Percentiles rank a stretch among this genome's conserved stretches.
Conservation (phyloP, 1,284 basidiomycete genomes). For the Moniliophthora roreri region DNA sequence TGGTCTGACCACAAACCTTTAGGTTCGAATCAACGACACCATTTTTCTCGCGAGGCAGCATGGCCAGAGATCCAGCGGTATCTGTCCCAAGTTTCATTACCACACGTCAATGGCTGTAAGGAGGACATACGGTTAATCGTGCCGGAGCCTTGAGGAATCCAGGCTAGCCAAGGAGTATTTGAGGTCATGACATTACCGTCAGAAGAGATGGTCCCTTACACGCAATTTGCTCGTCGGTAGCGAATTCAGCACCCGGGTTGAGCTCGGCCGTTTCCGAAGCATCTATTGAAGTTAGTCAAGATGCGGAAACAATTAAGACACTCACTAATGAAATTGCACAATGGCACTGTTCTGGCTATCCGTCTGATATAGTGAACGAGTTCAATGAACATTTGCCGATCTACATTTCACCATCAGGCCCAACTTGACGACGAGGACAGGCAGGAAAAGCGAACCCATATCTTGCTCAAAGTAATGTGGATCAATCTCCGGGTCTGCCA, state of each 20-base stretch:
- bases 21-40: conserved; percentile 44
- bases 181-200: neutral
- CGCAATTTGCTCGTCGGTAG: too few relatives aligned
- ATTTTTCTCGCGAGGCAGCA: conserved; percentile 57
- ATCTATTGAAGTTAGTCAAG: too few relatives aligned
- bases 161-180: neutral
- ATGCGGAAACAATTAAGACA: neutral
- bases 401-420: neutral
- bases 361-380: conserved; percentile 10
- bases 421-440: neutral
- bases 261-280: too few relatives aligned
- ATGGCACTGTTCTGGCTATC: conserved; percentile 4
- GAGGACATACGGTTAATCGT: conserved; percentile 22
- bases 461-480: conserved; percentile 41
- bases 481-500: conserved; percentile 39
- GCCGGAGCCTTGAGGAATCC: too few relatives aligned
- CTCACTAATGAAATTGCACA: conserved; percentile 8
- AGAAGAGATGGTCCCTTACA: too few relatives aligned
- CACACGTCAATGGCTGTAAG: neutral
- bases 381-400: conserved; percentile 10
- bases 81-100: conserved; percentile 23
- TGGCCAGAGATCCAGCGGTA: conserved; percentile 45
- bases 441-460: conserved; percentile 30
- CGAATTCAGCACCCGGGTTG: too few relatives aligned
- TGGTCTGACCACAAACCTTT: conserved; percentile 40